Percentiles rank a stretch among this genome's conserved stretches.
Evolutionary conservation across 2,329 filamentous ascomycete genomes (phyloP).

Genomic region (Arthroderma sp.): DNA sequence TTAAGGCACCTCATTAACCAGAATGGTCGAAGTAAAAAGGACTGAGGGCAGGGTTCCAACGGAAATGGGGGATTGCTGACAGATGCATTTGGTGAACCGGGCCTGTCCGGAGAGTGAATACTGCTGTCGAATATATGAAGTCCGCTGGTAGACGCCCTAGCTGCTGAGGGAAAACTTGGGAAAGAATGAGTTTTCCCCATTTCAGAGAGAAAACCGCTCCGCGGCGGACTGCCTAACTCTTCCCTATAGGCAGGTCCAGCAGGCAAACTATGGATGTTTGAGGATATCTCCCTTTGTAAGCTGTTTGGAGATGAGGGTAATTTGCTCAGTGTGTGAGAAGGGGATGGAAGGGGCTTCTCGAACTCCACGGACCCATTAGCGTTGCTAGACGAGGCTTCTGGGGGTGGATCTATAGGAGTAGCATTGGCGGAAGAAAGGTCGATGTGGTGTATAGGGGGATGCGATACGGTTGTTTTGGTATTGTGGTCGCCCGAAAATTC

Average conservation of each 20-base stretch:
- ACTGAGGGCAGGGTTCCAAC: slow-evolving; percentile 82
- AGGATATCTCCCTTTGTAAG: slow-evolving; percentile 56
- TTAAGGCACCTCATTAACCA: slow-evolving; percentile 95
- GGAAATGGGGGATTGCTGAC: slow-evolving; percentile 55
- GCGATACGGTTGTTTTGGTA: too few species aligned
- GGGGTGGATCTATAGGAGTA: too few species aligned
- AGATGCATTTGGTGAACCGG: slow-evolving; percentile 53
- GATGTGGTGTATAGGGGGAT: too few species aligned
- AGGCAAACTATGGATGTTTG: slow-evolving; percentile 22
- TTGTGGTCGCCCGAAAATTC: too few species aligned
- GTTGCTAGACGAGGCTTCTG: too few species aligned
- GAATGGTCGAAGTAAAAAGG: slow-evolving; percentile 81
- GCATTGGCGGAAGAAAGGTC: too few species aligned
- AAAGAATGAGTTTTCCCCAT: slow-evolving; percentile 4
- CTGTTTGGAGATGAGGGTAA: slow-evolving; percentile 27
- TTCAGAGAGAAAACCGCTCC: slow-evolving; percentile 3
- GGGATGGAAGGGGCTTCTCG: slow-evolving; percentile 18
- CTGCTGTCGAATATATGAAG: slow-evolving; percentile 73
- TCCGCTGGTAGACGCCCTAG: slow-evolving; percentile 41
- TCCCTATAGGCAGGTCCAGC: not conserved
- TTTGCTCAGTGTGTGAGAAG: slow-evolving; percentile 22
- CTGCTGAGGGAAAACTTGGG: slow-evolving; percentile 9
- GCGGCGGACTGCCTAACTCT: slow-evolving; percentile 2
- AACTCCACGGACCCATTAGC: slow-evolving; percentile 29
- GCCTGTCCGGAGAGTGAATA: slow-evolving; percentile 53